Conservation (phyloP, 208 protist species). For the Wallacemonas sp. region DNA sequence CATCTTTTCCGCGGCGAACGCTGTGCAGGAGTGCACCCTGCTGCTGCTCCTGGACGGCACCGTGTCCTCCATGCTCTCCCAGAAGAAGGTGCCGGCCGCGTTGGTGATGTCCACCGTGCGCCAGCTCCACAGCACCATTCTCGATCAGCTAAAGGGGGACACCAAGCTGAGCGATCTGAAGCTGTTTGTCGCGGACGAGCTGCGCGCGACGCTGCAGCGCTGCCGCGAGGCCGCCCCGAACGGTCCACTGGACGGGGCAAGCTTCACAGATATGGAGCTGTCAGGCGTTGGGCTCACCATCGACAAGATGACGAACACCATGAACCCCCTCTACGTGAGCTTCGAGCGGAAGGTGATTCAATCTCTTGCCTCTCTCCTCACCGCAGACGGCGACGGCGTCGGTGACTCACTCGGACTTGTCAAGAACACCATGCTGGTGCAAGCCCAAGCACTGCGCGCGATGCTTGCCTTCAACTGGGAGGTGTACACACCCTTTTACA, state of each 20-base stretch:
- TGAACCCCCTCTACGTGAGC: slow-evolving; percentile 57
- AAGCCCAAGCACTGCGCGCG: slow-evolving; percentile 38
- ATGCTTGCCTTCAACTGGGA: slow-evolving; percentile 76
- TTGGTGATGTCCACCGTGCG: slow-evolving; percentile 42
- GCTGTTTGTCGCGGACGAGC: slow-evolving; percentile 33
- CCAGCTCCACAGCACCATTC: slow-evolving; percentile 57
- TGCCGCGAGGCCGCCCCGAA: slow-evolving; percentile 11
- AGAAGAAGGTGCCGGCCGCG: slow-evolving; percentile 37
- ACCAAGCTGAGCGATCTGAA: slow-evolving; percentile 69
- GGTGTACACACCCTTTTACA: slow-evolving; percentile 69
- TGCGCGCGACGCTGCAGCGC: slow-evolving; percentile 7
- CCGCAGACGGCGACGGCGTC: slow-evolving; percentile 13
- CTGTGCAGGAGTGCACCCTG: slow-evolving; percentile 75
- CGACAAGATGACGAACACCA: slow-evolving; percentile 86
- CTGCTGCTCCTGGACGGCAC: slow-evolving; percentile 69
- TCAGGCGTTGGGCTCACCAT: slow-evolving; percentile 48
- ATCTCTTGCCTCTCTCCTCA: slow-evolving; percentile 36
- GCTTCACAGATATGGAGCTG: slow-evolving; percentile 49
- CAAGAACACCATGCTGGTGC: slow-evolving; percentile 42
- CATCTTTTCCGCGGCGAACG: slow-evolving; percentile 79
- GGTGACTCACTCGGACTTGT: slow-evolving; percentile 60
- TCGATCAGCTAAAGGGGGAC: slow-evolving; percentile 48
- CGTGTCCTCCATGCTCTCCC: slow-evolving; percentile 65
- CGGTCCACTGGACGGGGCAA: slow-evolving; percentile 5
- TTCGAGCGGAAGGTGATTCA: slow-evolving; percentile 74